phyloP scores from a whole-genome alignment of 2,329 filamentous ascomycete genomes.

The Pyricularia pennisetigena region DNA sequence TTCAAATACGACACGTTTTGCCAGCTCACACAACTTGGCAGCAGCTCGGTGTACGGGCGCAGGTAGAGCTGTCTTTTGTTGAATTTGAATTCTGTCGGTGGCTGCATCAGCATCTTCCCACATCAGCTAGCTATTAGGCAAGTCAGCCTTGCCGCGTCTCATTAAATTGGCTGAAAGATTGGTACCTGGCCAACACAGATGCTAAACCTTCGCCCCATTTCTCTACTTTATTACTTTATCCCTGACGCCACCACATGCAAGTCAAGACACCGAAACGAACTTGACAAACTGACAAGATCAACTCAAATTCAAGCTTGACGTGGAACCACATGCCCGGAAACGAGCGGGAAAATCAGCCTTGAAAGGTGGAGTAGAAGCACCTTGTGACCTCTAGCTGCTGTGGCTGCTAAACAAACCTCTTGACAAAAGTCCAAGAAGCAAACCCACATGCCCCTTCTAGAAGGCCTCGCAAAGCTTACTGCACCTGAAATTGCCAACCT shows the following conservation, averaged over 20 bases:
- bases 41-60: neutral
- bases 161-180: neutral
- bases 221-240: neutral
- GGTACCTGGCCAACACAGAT: neutral
- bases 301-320: neutral
- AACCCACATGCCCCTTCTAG: neutral
- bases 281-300: neutral
- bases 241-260: neutral
- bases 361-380: neutral
- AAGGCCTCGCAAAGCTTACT: neutral
- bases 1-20: neutral
- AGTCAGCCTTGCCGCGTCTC: neutral
- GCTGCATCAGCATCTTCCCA: neutral
- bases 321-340: neutral
- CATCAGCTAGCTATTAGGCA: neutral
- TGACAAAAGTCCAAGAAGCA: neutral
- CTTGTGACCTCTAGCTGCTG: neutral
- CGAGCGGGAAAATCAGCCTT: neutral
- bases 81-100: neutral
- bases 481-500: neutral
- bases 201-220: neutral
- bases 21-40: neutral
- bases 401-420: neutral
- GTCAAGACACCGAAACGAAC: neutral
- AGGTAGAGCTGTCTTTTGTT: neutral